These are phyloP conservation scores for Plectosphaerella sp. DNA, from an alignment of 2,329 filamentous ascomycete species.

Conservation along the genomic window DNA sequence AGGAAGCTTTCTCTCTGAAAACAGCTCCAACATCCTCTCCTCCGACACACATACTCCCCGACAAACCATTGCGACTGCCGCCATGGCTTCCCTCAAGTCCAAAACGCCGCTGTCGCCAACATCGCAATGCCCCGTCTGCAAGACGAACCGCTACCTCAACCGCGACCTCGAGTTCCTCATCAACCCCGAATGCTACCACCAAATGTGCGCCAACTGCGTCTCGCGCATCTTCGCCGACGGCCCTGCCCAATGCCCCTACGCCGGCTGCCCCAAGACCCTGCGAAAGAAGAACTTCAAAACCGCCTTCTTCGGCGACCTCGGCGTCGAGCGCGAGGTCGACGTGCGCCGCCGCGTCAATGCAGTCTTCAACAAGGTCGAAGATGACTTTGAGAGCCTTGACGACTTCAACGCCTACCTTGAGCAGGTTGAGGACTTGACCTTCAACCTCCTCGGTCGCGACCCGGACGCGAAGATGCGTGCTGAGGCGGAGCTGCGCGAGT, in stretches of 20 bases:
- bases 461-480: slow-evolving; percentile 55
- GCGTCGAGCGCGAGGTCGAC: slow-evolving; percentile 89
- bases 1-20: not conserved
- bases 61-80: not conserved
- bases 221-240: slow-evolving; percentile 90
- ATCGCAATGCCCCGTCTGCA: slow-evolving; percentile 95
- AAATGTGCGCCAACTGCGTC: slow-evolving; percentile 96
- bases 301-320: slow-evolving; percentile 85
- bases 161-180: slow-evolving; percentile 91
- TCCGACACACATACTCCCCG: not conserved
- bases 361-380: slow-evolving; percentile 83
- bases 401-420: slow-evolving; percentile 95
- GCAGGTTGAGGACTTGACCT: slow-evolving; percentile 83
- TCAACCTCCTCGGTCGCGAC: slow-evolving; percentile 73
- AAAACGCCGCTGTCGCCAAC: slow-evolving; percentile 25
- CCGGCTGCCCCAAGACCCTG: slow-evolving; percentile 80
- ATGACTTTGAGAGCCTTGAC: slow-evolving; percentile 81
- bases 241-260: slow-evolving; percentile 87
- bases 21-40: not conserved
- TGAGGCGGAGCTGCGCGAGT: slow-evolving; percentile 47
- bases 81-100: not conserved
- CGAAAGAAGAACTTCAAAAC: slow-evolving; percentile 79
- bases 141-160: slow-evolving; percentile 93
- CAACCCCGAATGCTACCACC: slow-evolving; percentile 98
- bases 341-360: slow-evolving; percentile 73